Base-by-base conservation (phyloP, 345 rosid species). In the Kernera saxatilis region DNA sequence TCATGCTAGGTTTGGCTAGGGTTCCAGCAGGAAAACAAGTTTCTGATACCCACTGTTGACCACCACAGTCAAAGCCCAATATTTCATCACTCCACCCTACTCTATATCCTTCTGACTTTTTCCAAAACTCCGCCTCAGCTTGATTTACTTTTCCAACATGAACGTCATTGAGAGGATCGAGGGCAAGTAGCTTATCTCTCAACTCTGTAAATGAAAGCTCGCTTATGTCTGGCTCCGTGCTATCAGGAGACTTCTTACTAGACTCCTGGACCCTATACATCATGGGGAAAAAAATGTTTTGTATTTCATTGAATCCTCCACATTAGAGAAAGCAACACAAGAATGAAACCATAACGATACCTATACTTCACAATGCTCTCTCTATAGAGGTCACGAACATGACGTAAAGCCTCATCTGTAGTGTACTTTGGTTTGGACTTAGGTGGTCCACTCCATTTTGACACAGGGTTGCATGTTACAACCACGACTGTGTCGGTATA, bases 31-130 rank as follows among this genome's bases (percentile, higher is more conserved):
- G 97, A 77, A 84, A 90, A 87, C 98, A 95, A 69, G 83, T 88
- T 78, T 95, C 98, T 17, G 97, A 95, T 51, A 95, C 98, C 99
- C 98, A 92, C 23, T 95, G 99, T 73, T 95, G 99, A 71, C 97
- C 99, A 71, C 99, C 98, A 72, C 98, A 95, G 79, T 95, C 98
- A 74, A 95, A 95, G 39, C 98, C 99, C 80, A 95, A 73, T 55
- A 95, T 95, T 67, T 92, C 98, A 84, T 92, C 98, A 61, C 93
- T 89, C 98, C 98, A 95, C 51, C 96, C 97, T 45, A 90, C 86
- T 80, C 98, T 88, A 71, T 86, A 89, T 74, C 99, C 98, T 76
- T 95, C 98, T 35, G 96, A 92, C 78, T 84, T 95, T 77, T 72
- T 90, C 98, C 99, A 90, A 87, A 84, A 94, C 79, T 86, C 99